Evolutionary conservation across 805 yeast species (phyloP), one percentile per base, ranked within the genome.

Genomic region (Lipomyces spencermartinsiae): DNA sequence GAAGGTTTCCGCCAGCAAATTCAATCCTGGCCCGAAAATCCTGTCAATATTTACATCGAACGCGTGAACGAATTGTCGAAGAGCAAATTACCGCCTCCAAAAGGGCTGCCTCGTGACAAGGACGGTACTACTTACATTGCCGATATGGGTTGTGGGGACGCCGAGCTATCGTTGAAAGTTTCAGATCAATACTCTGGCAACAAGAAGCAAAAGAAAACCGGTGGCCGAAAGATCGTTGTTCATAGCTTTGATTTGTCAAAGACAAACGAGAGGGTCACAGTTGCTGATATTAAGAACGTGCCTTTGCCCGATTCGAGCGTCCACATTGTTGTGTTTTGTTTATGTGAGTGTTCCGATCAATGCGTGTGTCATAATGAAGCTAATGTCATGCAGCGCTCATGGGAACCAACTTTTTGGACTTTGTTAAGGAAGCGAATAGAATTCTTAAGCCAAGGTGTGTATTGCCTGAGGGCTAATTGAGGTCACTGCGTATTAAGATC

Each of bases 111-210:
- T 0, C 85, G 83, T 58, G 77, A 74, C 57, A 78, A 80, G n/a
- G 79, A 79, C 60, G 87, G 86, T 65, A 84, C 84, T 67, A 87
- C 94, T 49, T 92, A 90, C 2, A 85, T 95, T 67, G 98, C 98
- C 0, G 99, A 95, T 80, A 94, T 95, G 98, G 99, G 99, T 10
- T 95, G 99, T 78, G 99, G 99, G 65, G 99, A 95, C 79, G 99
- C 98, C 0, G 90, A 91, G 74, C 83, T 95, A 59, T 88, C 97
- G 12, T 0, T 78, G 83, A 53, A 91, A 92, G 73, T 84, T 91
- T 61, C 82, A 82, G 61, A 82, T 84, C 9, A 85, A 85, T 73
- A 80, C 85, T 68, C 80, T 80, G 61, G 74, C 76, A 77, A 76
- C 34, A 75, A 73, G 39, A 76, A 76, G 39, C 78, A 80, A 68